Evolutionary conservation across 495 filamentous ascomycete species (phyloP), one percentile per base, ranked within the genome.

Genomic region (Parathielavia hyrcaniae): DNA sequence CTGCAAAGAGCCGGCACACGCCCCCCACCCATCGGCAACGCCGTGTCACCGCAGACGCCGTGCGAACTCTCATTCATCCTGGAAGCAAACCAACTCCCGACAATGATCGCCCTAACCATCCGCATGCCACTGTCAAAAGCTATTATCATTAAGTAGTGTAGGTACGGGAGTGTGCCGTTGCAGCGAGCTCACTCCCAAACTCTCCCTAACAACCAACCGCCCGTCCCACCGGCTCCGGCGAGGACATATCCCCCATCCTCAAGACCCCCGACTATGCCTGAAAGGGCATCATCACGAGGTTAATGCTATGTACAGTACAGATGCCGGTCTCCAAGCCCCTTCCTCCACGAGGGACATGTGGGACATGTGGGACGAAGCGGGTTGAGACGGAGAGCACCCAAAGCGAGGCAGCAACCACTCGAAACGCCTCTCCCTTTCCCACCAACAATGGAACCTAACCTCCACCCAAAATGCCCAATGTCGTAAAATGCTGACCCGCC

Each of bases 141-240:
- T 53, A 53, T 53, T 53, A 53, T 20, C 50, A 53, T 53, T 53
- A 53, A 53, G 16, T n/a, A 53, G 36, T 53, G 39, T 53, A 43
- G 32, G 46, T 34, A 8, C 13, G 19, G 44, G 6, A 26, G 20
- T 46, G 43, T 45, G 45, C 4, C 13, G 35, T 10, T 11, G 26
- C 6, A 30, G 6, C 26, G 26, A 30, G 26, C 26, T 6, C 26
- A 6, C 26, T 30, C 26, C 26, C 26, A 30, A 2, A 30, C 26
- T 30, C 26, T 30, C 6, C 26, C 26, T 30, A 2, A 30, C 6
- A 30, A 30, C 26, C 26, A 30, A 30, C 26, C 26, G 6, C 6
- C 26, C 26, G 6, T 6, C 26, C 26, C 26, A n/a, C 26, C 3
- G 3, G 26, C 26, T 30, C 26, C 26, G 26, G 26, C 26, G 26